A percentile compares a stretch with the other conserved stretches of the same genome.
Conservation (phyloP, 108 stramenopile genomes). For the Discostella stelligeroides region DNA sequence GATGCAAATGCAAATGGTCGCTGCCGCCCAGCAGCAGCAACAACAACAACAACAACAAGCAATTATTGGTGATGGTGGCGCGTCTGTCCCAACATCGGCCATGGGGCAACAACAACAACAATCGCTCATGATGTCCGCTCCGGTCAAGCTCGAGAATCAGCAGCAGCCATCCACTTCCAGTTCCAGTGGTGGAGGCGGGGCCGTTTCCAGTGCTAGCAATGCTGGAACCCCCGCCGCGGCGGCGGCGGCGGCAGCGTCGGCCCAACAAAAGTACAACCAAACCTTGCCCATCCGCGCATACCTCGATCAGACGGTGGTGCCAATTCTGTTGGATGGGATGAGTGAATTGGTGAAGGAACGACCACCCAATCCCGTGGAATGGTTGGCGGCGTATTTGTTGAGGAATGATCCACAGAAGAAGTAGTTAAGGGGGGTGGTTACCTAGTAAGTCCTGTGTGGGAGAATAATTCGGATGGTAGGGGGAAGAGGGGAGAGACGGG, state of each 20-base stretch:
- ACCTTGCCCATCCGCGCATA: conserved; percentile 98
- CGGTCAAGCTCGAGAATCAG: conserved; percentile 4
- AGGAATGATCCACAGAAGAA: conserved; percentile 93
- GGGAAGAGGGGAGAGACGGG: too few relatives aligned
- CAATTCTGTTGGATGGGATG: conserved; percentile 98
- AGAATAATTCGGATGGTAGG: not conserved
- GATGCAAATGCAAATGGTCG: conserved; percentile 13
- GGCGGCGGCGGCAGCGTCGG: not conserved
- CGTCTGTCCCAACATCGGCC: too few relatives aligned
- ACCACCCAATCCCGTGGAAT: conserved; percentile 96
- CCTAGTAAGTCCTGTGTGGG: not conserved
- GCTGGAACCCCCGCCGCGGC: not conserved
- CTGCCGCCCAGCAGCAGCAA: not conserved
- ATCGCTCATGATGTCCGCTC: too few relatives aligned
- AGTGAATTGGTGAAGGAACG: conserved; percentile 98
- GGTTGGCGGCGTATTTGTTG: conserved; percentile 94
- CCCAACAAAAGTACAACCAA: conserved; percentile 59
- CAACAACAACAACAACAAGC: not conserved
- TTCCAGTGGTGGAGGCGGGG: not conserved
- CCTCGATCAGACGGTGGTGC: conserved; percentile 99
- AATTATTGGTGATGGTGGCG: too few relatives aligned
- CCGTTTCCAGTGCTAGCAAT: not conserved
- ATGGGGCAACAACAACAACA: too few relatives aligned
- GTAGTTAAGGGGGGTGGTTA: conserved; percentile 10
- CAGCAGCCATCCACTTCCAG: conserved; percentile 7